These are phyloP conservation scores for Daedaleopsis sinensis DNA, from an alignment of 768 basidiomycete genomes.

Conservation along the genomic window DNA sequence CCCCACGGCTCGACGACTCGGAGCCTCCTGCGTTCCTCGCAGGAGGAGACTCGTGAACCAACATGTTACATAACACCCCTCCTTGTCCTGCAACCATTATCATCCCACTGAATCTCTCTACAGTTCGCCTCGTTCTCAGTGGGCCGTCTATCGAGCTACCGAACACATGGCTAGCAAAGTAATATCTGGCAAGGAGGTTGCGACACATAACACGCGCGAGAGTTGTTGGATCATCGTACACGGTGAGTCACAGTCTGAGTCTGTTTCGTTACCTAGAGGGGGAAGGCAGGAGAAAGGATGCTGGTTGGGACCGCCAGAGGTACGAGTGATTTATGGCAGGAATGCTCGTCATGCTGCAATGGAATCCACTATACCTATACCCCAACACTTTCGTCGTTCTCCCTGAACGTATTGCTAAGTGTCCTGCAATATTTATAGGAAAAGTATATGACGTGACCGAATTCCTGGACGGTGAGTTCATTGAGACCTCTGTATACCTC, in stretches of 20 bases:
- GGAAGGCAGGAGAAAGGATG: not conserved
- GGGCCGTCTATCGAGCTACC: not conserved
- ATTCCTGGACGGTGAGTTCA: slow-evolving; percentile 38
- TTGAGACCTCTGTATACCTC: not conserved
- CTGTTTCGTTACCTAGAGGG: not conserved
- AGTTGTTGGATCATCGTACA: slow-evolving; percentile 87
- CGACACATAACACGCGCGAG: slow-evolving; percentile 57
- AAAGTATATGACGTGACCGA: slow-evolving; percentile 50
- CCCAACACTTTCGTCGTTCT: too few relatives aligned
- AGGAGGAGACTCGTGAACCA: not conserved
- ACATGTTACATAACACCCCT: not conserved
- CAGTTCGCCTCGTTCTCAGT: too few relatives aligned
- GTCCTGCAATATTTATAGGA: slow-evolving; percentile 21
- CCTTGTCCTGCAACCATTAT: not conserved
- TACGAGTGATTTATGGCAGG: too few relatives aligned
- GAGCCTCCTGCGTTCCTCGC: not conserved
- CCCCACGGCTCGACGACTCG: slow-evolving; percentile 5
- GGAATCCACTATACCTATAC: too few relatives aligned
- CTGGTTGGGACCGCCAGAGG: too few relatives aligned
- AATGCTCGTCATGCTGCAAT: too few relatives aligned
- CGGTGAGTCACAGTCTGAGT: slow-evolving; percentile 36
- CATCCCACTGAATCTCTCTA: not conserved
- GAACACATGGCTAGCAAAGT: slow-evolving; percentile 1
- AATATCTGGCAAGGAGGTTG: slow-evolving; percentile 44
- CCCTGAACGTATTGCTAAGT: not conserved